These are phyloP conservation scores for Ormosia semicastrata DNA, from an alignment of 306 rosid genomes.

Conservation along the genomic window DNA sequence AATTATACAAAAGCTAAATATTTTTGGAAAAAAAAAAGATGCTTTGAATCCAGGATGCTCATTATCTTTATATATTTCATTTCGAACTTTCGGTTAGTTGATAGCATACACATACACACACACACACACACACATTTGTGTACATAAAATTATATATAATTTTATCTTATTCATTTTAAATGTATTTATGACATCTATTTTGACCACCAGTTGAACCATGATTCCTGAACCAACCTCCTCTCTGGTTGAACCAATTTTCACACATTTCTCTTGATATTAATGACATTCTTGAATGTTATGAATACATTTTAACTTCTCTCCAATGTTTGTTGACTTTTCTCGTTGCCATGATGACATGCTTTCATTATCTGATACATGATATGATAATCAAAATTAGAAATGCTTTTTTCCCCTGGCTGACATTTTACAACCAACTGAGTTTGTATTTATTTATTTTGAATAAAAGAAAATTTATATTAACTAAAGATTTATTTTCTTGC, in stretches of 20 bases:
- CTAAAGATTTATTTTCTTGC: conserved; percentile 20
- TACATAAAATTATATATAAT: background rate
- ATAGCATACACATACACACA: background rate
- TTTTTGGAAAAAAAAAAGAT: background rate
- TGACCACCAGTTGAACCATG: background rate
- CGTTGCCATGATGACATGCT: background rate
- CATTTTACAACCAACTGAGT: background rate
- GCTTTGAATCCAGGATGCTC: background rate
- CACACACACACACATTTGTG: background rate
- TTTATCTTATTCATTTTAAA: background rate
- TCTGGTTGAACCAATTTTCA: background rate
- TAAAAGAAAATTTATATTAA: background rate
- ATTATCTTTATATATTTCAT: background rate
- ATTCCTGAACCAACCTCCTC: background rate
- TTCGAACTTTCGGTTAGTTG: background rate
- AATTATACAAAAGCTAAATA: background rate
- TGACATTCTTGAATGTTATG: background rate
- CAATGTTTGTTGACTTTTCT: background rate
- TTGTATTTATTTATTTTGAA: background rate
- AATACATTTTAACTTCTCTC: background rate
- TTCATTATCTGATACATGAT: background rate
- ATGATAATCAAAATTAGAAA: background rate
- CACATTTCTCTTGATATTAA: background rate
- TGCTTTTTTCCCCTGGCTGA: background rate
- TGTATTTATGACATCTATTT: background rate